Base-by-base conservation (phyloP, 139 green algal genomes). In the Ettlia oleoabundans region DNA sequence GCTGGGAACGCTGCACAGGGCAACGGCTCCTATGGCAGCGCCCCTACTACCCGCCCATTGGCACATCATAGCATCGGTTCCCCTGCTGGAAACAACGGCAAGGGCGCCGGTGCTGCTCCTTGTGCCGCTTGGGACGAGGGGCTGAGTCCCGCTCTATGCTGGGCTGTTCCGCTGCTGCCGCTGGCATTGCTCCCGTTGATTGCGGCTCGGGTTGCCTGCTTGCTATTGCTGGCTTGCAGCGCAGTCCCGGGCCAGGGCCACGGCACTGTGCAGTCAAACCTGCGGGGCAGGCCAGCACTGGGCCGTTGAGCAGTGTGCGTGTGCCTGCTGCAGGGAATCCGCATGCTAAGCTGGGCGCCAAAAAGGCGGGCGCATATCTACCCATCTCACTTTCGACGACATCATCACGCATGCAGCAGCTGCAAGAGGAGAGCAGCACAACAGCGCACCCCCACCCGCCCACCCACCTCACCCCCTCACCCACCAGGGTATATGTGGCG, bases 171-270 rank as follows among this genome's bases (percentile, higher is more conserved):
- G 47, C 47, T 58, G 47, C 13, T 58, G 13, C 10, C 13, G 15
- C 13, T 15, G 10, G 47, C 47, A 10, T 58, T 10, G 47, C 47
- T 15, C 47, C 13, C 47, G 47, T 58, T 15, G 15, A 10, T 15
- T 10, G 13, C 15, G 47, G 47, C 47, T 58, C 15, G 47, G 47
- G 13, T 58, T 58, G 47, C 47, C 47, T n/a, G n/a, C n/a, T n/a
- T n/a, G n/a, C n/a, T n/a, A n/a, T n/a, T n/a, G n/a, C n/a, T n/a
- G n/a, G n/a, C n/a, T n/a, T n/a, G n/a, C n/a, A 76, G 9, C 6
- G 43, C 71, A 18, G 73, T 53, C 3, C 52, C 52, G 6, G 73
- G 73, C 52, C 53, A 80, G 53, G 73, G 73, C 73, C 73, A 80
- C 8, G 73, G 73, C 53, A 68, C 22, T 1, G 35, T 52, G 73